phyloP scores from a whole-genome alignment of 768 basidiomycete species.

The Tricholoma saponaceum region DNA sequence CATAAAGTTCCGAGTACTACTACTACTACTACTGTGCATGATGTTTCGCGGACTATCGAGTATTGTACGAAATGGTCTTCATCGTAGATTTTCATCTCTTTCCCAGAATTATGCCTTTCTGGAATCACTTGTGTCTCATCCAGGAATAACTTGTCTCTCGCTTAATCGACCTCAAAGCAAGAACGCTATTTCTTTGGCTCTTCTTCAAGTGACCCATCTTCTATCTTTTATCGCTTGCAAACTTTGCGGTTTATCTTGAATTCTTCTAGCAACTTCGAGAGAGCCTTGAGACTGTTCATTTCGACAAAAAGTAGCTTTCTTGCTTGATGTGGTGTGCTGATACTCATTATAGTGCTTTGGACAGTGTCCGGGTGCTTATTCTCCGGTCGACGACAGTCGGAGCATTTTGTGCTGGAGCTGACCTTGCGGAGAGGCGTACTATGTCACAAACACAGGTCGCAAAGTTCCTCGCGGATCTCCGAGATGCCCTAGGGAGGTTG shows the following conservation, averaged over 20 bases:
- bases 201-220: conserved; percentile 54
- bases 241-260: neutral
- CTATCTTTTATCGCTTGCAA: neutral
- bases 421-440: conserved; percentile 77
- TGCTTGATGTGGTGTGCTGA: neutral
- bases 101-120: conserved; percentile 38
- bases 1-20: too few relatives aligned
- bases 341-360: conserved; percentile 4
- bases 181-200: conserved; percentile 79
- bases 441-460: conserved; percentile 76
- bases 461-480: conserved; percentile 74
- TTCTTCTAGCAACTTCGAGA: conserved; percentile 61
- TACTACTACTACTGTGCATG: too few relatives aligned
- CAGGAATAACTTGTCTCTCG: conserved; percentile 69
- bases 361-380: conserved; percentile 74
- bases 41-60: conserved; percentile 4
- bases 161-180: conserved; percentile 79
- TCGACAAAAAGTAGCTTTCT: conserved; percentile 53
- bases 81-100: conserved; percentile 11
- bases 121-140: conserved; percentile 47
- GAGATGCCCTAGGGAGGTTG: conserved; percentile 67
- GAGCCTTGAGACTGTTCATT: conserved; percentile 61
- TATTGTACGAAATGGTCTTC: neutral
- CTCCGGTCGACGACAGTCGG: conserved; percentile 75
- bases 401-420: conserved; percentile 90